Evolutionary conservation across 140 eudicot genomes (phyloP), one percentile per base, ranked within the genome.

Genomic region (Erigeron philadelphicus): DNA sequence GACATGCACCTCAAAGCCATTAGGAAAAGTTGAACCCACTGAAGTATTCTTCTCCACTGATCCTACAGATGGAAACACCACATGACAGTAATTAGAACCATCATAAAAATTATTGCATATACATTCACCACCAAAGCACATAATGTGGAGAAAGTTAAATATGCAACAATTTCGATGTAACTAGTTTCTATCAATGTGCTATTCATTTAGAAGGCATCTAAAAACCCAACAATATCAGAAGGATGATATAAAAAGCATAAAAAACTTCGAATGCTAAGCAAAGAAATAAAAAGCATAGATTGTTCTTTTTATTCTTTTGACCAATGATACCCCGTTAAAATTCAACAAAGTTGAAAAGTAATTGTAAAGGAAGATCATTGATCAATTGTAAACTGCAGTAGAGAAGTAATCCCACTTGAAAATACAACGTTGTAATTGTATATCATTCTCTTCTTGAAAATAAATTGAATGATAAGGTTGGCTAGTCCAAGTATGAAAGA

Each of bases 1-100:
- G 52, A 58, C 72, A 66, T 49, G 41, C 67, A 87, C 96, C 90
- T 90, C 90, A 82, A 90, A 88, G 59, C 87, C 96, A 72, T 63
- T 68, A 44, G 97, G 97, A 74, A 90, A 85, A 62, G 87, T 77
- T 35, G 89, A 61, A 42, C 77, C 72, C 1, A 59, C 46, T 41
- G 75, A 44, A 68, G 80, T 40, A 13, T 45, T 84, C 68, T 82
- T 84, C 81, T 81, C 85, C 61, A 61, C 56, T 46, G 89, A 72
- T 35, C 78, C 88, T 72, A 71, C 55, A 82, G 73, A 70, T 31
- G 21, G 69, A 79, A 62, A 70, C 5, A 35, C 19, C 45, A 71
- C 9, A 19, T 41, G 56, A 65, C 3, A n/a, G 48, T 35, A n/a
- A 64, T 63, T 44, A 70, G 67, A 18, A 16, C 21, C 21, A 63